Conservation (phyloP, 2,329 filamentous ascomycete species). For the Fusarium mangiferae region DNA sequence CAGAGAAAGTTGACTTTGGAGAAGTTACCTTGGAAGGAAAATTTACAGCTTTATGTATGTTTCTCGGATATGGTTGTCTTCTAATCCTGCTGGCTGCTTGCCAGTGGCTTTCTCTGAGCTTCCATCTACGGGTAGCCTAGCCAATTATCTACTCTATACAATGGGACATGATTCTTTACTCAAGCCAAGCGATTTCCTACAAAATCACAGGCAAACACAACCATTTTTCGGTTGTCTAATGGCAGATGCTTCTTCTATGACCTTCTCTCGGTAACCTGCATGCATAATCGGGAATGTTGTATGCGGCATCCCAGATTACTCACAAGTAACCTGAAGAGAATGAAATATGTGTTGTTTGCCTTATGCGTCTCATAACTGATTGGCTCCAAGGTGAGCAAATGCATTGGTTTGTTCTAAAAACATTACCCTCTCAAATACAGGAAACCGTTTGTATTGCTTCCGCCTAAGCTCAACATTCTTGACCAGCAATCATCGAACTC, state of each 20-base stretch:
- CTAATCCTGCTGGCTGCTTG: background rate
- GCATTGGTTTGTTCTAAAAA: background rate
- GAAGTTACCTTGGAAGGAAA: background rate
- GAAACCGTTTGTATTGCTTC: background rate
- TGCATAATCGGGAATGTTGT: background rate
- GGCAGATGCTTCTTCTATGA: background rate
- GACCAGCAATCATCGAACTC: no score
- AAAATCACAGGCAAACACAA: background rate
- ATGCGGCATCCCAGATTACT: background rate
- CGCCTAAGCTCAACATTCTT: background rate
- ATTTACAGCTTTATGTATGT: background rate
- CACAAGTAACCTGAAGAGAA: background rate
- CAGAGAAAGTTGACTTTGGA: background rate
- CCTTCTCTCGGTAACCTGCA: background rate
- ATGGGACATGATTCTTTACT: background rate
- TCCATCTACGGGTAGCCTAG: background rate
- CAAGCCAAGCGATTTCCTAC: background rate
- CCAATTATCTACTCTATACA: background rate
- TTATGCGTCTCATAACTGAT: no score
- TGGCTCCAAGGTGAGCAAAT: no score
- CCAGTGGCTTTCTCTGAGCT: background rate
- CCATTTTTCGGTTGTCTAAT: accelerated
- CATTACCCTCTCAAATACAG: background rate
- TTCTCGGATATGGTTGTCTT: background rate
- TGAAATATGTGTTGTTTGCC: background rate